Conservation (phyloP, 2,329 filamentous ascomycete species). For the Ophiostoma sp. region DNA sequence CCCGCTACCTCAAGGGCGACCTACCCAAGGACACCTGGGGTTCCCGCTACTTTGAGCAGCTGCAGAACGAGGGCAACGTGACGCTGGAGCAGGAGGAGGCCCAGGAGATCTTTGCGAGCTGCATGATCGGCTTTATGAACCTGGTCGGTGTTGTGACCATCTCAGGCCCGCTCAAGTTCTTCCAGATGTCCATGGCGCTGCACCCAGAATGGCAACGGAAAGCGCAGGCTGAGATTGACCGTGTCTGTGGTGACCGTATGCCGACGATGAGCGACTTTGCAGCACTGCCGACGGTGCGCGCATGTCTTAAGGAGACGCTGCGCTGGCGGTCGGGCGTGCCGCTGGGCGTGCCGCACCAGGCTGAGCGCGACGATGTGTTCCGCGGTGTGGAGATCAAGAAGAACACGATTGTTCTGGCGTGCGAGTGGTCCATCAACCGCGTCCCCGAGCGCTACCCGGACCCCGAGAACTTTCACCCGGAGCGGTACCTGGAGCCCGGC, state of each 20-base stretch:
- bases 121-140: slow-evolving; percentile 54
- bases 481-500: slow-evolving; percentile 61
- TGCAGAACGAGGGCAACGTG: slow-evolving; percentile 43
- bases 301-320: slow-evolving; percentile 59
- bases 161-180: slow-evolving; percentile 52
- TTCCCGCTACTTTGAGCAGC: slow-evolving; percentile 49
- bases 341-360: slow-evolving; percentile 52
- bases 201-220: slow-evolving; percentile 55
- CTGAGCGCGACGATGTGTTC: slow-evolving; percentile 49
- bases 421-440: slow-evolving; percentile 58
- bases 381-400: slow-evolving; percentile 50
- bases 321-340: slow-evolving; percentile 59
- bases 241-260: slow-evolving; percentile 55
- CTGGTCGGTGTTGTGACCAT: slow-evolving; percentile 54
- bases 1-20: slow-evolving; percentile 43
- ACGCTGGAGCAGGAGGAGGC: slow-evolving; percentile 44
- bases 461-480: slow-evolving; percentile 62
- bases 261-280: slow-evolving; percentile 53
- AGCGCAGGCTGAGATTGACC: slow-evolving; percentile 59
- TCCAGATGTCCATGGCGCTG: slow-evolving; percentile 53
- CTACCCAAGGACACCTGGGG: slow-evolving; percentile 50
- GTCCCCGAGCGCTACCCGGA: slow-evolving; percentile 62
- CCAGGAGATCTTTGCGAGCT: slow-evolving; percentile 50
- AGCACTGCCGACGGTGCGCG: slow-evolving; percentile 53
- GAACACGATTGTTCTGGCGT: slow-evolving; percentile 51